phyloP scores from a whole-genome alignment of 2,329 filamentous ascomycete genomes.

The Ophiostoma sp. region DNA sequence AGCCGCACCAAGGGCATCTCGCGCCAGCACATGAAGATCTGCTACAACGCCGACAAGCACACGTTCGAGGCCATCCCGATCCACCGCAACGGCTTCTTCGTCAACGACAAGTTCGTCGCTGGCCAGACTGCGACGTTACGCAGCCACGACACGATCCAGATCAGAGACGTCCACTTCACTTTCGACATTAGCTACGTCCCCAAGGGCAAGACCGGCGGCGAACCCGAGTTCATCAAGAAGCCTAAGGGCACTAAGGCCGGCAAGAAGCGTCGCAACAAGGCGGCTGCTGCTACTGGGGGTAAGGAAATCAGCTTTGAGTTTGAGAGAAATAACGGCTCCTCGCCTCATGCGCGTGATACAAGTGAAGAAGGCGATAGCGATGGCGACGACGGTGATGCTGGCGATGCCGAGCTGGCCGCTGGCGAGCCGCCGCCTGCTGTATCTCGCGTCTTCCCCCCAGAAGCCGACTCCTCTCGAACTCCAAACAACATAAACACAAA shows the following conservation, averaged over 20 bases:
- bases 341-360: slow-evolving; percentile 48
- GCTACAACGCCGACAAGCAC: slow-evolving; percentile 63
- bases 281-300: slow-evolving; percentile 42
- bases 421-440: slow-evolving; percentile 20
- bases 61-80: slow-evolving; percentile 65
- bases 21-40: slow-evolving; percentile 70
- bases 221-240: slow-evolving; percentile 36
- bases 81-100: slow-evolving; percentile 68
- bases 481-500: not conserved
- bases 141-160: slow-evolving; percentile 67
- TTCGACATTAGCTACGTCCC: slow-evolving; percentile 69
- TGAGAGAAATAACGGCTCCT: slow-evolving; percentile 59
- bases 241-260: not conserved
- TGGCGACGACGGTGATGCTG: not conserved
- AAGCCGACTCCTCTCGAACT: not conserved
- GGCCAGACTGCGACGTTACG: slow-evolving; percentile 58
- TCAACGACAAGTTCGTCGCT: slow-evolving; percentile 60
- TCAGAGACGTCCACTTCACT: slow-evolving; percentile 67
- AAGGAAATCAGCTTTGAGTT: slow-evolving; percentile 76
- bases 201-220: slow-evolving; percentile 57
- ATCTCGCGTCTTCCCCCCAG: not conserved
- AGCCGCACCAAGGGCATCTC: slow-evolving; percentile 71
- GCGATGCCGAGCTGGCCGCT: not conserved
- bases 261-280: not conserved
- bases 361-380: slow-evolving; percentile 47